phyloP scores from a whole-genome alignment of 805 yeast species.

The Ogataea henricii region DNA sequence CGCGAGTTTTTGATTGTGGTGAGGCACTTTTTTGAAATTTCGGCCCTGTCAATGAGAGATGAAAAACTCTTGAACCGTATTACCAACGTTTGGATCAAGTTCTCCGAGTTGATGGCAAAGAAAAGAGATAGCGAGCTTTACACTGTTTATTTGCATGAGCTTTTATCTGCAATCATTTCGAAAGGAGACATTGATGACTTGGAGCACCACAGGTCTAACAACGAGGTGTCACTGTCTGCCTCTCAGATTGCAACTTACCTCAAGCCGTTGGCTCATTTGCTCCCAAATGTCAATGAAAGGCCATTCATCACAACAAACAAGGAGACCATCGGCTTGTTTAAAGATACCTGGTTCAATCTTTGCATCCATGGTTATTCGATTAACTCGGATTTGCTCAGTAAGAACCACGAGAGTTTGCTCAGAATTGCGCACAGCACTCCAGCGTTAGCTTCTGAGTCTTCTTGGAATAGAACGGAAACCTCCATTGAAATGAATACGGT shows the following conservation, averaged over 20 bases:
- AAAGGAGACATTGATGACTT: slow-evolving; percentile 75
- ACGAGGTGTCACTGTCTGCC: slow-evolving; percentile 71
- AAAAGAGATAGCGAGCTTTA: slow-evolving; percentile 47
- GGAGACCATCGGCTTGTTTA: slow-evolving; percentile 58
- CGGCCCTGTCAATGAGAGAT: slow-evolving; percentile 47
- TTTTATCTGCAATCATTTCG: slow-evolving; percentile 65
- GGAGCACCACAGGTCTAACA: slow-evolving; percentile 79
- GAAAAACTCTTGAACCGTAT: slow-evolving; percentile 41
- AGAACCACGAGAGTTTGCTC: slow-evolving; percentile 51
- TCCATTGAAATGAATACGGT: slow-evolving; percentile 91
- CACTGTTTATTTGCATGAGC: slow-evolving; percentile 59
- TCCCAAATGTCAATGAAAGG: slow-evolving; percentile 57
- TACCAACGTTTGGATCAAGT: slow-evolving; percentile 49
- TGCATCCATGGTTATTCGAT: slow-evolving; percentile 86
- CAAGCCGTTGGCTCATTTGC: slow-evolving; percentile 70
- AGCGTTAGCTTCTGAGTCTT: slow-evolving; percentile 78
- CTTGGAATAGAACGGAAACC: slow-evolving; percentile 84
- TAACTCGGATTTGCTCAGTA: slow-evolving; percentile 53
- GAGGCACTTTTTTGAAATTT: slow-evolving; percentile 55
- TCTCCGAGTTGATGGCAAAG: slow-evolving; percentile 40
- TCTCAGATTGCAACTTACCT: slow-evolving; percentile 63
- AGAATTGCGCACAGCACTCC: slow-evolving; percentile 86
- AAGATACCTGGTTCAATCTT: slow-evolving; percentile 93
- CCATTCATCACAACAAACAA: slow-evolving; percentile 50
- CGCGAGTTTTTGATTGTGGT: slow-evolving; percentile 68